Evolutionary conservation across 176 grass and related monocot genomes (phyloP), one percentile per base, ranked within the genome.

Genomic region (Saccharum spontaneum): DNA sequence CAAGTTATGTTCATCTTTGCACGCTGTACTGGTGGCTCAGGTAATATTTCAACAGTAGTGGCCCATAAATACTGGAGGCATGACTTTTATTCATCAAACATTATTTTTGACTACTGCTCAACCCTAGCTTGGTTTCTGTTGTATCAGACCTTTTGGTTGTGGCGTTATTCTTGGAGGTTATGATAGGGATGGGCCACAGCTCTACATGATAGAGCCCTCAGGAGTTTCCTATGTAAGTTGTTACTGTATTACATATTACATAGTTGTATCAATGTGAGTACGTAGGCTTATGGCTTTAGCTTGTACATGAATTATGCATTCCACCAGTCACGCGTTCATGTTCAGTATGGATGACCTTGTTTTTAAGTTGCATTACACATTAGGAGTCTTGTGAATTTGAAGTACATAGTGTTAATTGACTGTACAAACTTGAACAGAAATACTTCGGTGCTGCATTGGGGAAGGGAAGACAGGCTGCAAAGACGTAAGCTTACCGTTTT

Each of bases 1-100:
- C 28, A 28, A 86, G 86, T 72, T 89, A 92, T 86, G 90, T 97
- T 87, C 95, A 97, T 89, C 90, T 94, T 68, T 97, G 92, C 64
- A 94, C 92, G 8, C 92, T 97, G 28, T 91, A 97, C 66, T 97
- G 94, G 94, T 97, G 94, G 94, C 86, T 97, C 9, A 94, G 94
- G 92, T 92, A 82, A 52, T 69, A 54, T 54, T 71, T 77, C 7
- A 28, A 52, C 40, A 37, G 33, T 54, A 40, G 22, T 61, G 59
- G 18, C 1, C 17, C 30, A 50, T 89, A 33, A 55, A 74, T 68
- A 75, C 33, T 69, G 44, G 72, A 45, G n/a, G 15, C 62, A 72
- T 71, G 65, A 64, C 6, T n/a, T 87, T 33, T 26, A 54, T 57
- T 44, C 50, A 65, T 75, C 41, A 76, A 38, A 57, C 43, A 52